Evolutionary conservation across 2,329 filamentous ascomycete genomes (phyloP).

Genomic region (Aspergillus japonicus): DNA sequence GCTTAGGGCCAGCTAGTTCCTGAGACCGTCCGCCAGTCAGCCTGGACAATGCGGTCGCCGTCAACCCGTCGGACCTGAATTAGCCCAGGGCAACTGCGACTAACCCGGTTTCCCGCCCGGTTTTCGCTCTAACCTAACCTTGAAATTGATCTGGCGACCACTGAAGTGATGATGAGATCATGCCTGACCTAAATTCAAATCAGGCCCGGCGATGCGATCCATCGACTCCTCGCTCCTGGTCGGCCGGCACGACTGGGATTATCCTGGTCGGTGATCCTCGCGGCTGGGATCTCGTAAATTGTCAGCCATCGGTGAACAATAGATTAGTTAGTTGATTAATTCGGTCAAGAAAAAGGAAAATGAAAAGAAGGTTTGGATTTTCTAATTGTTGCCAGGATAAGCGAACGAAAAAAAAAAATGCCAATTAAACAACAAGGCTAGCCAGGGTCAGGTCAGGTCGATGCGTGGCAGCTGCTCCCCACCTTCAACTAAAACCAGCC

Average conservation of each 20-base stretch:
- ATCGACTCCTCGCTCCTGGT: background rate
- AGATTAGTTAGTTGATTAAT: background rate
- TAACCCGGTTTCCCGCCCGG: background rate
- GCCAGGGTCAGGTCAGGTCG: conserved; percentile 13
- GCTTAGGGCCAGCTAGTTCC: background rate
- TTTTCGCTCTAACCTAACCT: background rate
- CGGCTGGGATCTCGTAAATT: conserved; percentile 4
- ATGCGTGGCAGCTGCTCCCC: background rate
- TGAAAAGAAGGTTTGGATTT: background rate
- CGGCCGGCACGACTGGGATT: background rate
- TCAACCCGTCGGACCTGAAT: background rate
- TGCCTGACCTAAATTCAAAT: conserved; percentile 18
- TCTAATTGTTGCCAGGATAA: background rate
- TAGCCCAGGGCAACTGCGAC: conserved; percentile 1
- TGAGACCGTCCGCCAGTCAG: background rate
- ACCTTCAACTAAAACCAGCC: conserved; percentile 10
- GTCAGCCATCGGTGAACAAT: background rate
- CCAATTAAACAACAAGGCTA: background rate
- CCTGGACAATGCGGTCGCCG: background rate
- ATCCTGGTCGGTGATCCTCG: background rate
- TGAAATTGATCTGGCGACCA: background rate
- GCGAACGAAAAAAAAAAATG: conserved; percentile 8
- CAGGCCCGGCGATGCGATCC: background rate
- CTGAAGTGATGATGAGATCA: conserved; percentile 17
- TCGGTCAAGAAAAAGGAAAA: background rate